Evolutionary conservation across 441 rosid species (phyloP).

Genomic region (Jatropha multifida): DNA sequence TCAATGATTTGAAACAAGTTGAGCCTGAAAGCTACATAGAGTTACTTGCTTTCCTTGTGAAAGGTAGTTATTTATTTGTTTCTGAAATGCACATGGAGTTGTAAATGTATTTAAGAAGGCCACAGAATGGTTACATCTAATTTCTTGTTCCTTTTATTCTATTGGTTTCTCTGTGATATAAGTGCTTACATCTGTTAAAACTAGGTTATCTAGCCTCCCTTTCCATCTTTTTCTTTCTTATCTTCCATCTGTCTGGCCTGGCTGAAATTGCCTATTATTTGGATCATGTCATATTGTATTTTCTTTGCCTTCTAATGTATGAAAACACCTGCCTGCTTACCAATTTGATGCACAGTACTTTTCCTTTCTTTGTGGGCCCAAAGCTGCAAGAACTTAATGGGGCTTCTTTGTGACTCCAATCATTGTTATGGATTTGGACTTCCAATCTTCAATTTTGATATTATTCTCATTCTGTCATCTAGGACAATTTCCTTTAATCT

Average conservation of each 20-base stretch:
- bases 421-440: background rate
- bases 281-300: background rate
- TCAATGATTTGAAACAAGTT: background rate
- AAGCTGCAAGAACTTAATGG: background rate
- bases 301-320: background rate
- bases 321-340: background rate
- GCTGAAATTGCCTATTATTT: background rate
- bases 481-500: background rate
- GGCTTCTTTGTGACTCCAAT: conserved; percentile 2
- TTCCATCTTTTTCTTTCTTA: background rate
- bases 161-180: background rate
- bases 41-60: background rate
- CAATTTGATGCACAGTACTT: background rate
- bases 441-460: background rate
- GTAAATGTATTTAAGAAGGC: background rate
- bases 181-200: background rate
- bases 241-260: background rate
- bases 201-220: background rate
- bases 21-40: background rate
- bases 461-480: background rate
- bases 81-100: background rate
- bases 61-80: background rate
- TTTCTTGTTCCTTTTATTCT: background rate
- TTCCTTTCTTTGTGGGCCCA: background rate
- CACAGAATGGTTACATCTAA: background rate